These are phyloP conservation scores for Neoboletus subvelutipes DNA, from an alignment of 768 basidiomycete genomes.

Conservation along the genomic window DNA sequence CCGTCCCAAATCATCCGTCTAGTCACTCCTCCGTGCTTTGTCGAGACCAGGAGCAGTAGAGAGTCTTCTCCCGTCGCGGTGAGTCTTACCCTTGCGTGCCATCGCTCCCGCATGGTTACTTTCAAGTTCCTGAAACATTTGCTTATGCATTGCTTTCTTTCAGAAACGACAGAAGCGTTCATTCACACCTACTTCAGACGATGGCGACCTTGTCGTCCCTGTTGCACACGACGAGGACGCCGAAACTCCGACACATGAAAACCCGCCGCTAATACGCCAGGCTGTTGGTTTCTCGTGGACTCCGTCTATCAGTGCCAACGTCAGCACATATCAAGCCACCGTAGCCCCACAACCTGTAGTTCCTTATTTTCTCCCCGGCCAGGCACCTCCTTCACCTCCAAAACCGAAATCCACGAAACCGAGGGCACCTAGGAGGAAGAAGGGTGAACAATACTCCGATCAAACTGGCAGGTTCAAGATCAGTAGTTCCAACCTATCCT, in stretches of 20 bases:
- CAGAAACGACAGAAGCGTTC: constrained; percentile 47
- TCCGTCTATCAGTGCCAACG: constrained; percentile 26
- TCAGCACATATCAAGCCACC: constrained; percentile 32
- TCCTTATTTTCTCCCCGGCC: constrained; percentile 55
- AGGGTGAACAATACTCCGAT: constrained; percentile 40
- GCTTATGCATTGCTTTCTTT: not conserved
- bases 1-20: not conserved
- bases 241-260: constrained; percentile 47
- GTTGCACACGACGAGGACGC: constrained; percentile 37
- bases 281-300: constrained; percentile 53
- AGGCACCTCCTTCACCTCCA: constrained; percentile 30
- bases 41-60: constrained; percentile 49
- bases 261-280: constrained; percentile 55
- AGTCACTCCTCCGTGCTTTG: constrained; percentile 3
- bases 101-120: not conserved
- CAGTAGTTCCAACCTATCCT: constrained; percentile 19
- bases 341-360: constrained; percentile 21
- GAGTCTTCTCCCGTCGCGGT: constrained; percentile 54
- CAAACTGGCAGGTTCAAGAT: constrained; percentile 54
- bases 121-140: not conserved
- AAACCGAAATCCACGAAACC: constrained; percentile 30
- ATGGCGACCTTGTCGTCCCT: constrained; percentile 42
- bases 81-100: constrained; percentile 20
- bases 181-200: constrained; percentile 54
- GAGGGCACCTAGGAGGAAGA: constrained; percentile 32